Evolutionary conservation across 306 rosid species (phyloP).

Genomic region (Malus orientalis): DNA sequence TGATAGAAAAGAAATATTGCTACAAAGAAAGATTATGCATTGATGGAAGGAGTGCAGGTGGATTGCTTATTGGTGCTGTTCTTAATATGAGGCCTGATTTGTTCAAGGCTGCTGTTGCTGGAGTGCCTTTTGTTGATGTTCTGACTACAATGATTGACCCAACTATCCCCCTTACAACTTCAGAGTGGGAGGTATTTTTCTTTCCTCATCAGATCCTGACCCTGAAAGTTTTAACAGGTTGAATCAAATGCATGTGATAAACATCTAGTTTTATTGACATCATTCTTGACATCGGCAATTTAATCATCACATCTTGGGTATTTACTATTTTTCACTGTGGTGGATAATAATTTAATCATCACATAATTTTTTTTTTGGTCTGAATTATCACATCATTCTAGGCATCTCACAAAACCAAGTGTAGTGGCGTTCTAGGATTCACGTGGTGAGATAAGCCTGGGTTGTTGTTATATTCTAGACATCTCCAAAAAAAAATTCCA

Average conservation of each 20-base stretch:
- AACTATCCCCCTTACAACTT: slow-evolving; percentile 89
- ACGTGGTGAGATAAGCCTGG: too few species aligned
- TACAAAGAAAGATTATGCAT: slow-evolving; percentile 71
- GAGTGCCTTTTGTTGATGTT: slow-evolving; percentile 97
- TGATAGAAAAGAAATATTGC: slow-evolving; percentile 64
- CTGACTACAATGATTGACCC: slow-evolving; percentile 97
- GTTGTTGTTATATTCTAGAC: too few species aligned
- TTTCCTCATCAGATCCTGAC: not conserved
- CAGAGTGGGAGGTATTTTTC: slow-evolving; percentile 89
- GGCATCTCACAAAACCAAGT: too few species aligned
- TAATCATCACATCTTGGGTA: too few species aligned
- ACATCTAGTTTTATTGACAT: not conserved
- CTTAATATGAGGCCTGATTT: slow-evolving; percentile 96
- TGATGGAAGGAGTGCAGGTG: slow-evolving; percentile 95
- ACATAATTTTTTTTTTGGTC: not conserved
- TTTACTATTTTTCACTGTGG: too few species aligned
- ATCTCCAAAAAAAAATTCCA: not conserved
- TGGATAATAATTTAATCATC: not conserved
- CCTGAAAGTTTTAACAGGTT: not conserved
- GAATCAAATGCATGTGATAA: not conserved
- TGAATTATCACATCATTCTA: too few species aligned
- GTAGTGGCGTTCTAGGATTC: too few species aligned
- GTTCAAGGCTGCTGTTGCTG: slow-evolving; percentile 85
- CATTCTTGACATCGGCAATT: too few species aligned
- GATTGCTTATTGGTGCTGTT: slow-evolving; percentile 89